Conservation (phyloP, 2,329 filamentous ascomycete species). For the Stromatinia cepivora region DNA sequence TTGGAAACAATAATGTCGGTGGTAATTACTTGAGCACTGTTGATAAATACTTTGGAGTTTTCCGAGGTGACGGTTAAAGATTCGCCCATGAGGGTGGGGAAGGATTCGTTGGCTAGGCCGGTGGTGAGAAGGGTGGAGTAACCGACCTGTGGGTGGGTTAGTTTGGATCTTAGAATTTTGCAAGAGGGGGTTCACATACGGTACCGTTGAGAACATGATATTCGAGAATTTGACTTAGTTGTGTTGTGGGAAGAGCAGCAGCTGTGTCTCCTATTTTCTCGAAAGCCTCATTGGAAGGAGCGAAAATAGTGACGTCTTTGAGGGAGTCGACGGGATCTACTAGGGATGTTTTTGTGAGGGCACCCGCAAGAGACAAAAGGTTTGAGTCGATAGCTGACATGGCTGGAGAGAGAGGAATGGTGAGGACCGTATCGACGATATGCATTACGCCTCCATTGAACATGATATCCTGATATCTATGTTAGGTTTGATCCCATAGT, state of each 20-base stretch:
- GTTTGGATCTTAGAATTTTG: conserved; percentile 28
- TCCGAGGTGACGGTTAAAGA: conserved; percentile 40
- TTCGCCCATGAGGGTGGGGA: conserved; percentile 37
- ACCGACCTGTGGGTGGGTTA: conserved; percentile 34
- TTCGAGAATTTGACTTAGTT: conserved; percentile 40
- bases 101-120: conserved; percentile 32
- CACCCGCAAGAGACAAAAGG: conserved; percentile 43
- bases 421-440: conserved; percentile 52
- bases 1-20: conserved; percentile 42
- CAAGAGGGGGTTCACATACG: neutral
- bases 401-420: conserved; percentile 47
- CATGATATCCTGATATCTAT: conserved; percentile 44
- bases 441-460: conserved; percentile 54
- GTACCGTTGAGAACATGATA: conserved; percentile 34
- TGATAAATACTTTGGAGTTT: conserved; percentile 44
- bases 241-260: conserved; percentile 34
- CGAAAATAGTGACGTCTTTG: conserved; percentile 53
- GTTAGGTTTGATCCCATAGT: conserved; percentile 43
- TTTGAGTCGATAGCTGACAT: conserved; percentile 43
- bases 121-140: conserved; percentile 41
- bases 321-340: conserved; percentile 43
- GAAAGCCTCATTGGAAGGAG: conserved; percentile 42
- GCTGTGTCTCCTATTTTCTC: conserved; percentile 42
- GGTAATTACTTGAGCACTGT: conserved; percentile 44
- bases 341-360: conserved; percentile 40